Percentiles rank a stretch among this genome's conserved stretches.
Evolutionary conservation across 768 basidiomycete species (phyloP).

Genomic region (Inosperma sp.): DNA sequence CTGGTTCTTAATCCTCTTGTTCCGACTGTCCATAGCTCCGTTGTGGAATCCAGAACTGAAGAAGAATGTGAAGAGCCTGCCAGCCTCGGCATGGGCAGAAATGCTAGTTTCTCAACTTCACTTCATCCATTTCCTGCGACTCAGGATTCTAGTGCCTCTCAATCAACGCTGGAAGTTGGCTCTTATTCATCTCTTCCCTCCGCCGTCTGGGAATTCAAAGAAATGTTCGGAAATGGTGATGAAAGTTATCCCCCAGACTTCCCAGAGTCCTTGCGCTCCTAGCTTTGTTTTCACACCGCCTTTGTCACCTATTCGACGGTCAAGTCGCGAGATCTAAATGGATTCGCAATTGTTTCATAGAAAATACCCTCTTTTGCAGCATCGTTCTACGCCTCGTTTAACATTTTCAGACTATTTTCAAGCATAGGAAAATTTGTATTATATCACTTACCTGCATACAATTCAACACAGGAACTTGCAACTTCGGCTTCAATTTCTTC

Average conservation of each 20-base stretch:
- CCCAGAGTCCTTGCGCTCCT: conserved; percentile 33
- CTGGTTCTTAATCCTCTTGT: not conserved
- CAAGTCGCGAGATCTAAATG: too few species aligned
- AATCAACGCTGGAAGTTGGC: conserved; percentile 4
- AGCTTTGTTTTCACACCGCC: conserved; percentile 1
- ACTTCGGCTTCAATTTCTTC: not conserved
- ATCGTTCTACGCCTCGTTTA: too few species aligned
- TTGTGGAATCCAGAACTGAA: conserved; percentile 32
- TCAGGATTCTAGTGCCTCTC: conserved; percentile 6
- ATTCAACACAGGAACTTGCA: too few species aligned
- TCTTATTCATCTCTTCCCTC: conserved; percentile 31
- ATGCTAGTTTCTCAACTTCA: not conserved
- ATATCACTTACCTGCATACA: too few species aligned
- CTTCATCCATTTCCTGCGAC: not conserved
- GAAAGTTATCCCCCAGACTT: conserved; percentile 41
- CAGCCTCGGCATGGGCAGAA: too few species aligned
- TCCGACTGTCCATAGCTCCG: not conserved
- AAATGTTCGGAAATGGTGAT: conserved; percentile 39
- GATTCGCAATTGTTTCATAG: too few species aligned
- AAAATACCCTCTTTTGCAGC: too few species aligned
- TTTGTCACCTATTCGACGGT: too few species aligned
- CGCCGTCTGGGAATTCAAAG: conserved; percentile 38
- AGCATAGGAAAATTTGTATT: too few species aligned
- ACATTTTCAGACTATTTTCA: too few species aligned
- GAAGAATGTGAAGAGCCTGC: conserved; percentile 6